Evolutionary conservation across 2,329 filamentous ascomycete genomes (phyloP), one percentile per base, ranked within the genome.

Genomic region (Penicillium janthinellum): DNA sequence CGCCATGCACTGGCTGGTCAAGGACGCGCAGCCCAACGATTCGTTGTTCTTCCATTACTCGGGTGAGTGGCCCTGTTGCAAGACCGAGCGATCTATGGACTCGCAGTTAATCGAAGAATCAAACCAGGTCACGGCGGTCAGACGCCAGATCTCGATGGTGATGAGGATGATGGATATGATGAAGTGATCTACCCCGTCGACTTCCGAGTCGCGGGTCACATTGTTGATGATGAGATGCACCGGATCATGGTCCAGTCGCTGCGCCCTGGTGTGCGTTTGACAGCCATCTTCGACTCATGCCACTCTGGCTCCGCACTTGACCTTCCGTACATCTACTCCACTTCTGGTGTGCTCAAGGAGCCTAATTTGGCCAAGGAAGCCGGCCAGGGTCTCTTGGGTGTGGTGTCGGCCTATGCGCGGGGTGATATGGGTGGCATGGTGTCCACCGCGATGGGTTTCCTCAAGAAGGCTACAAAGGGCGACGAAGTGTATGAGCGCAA

Each of bases 21-120:
- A 96, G 78, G 93, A 96, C 72, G 93, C 94, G 4, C 86, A 86
- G 59, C 90, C 92, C 0, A 96, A 97, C 73, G 94, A 98, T 74
- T 96, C 94, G 4, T 84, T 98, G 6, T 98, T 98, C 79, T 97
- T 98, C 81, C 94, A 98, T 78, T 98, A 96, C 76, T 96, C 93
- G 41, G 92, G 90, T 92, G 78, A 67, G 85, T 73, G n/a, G 5
- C 15, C 1, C 25, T 22, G 39, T 6, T 22, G 12, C 11, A 15
- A 12, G 28, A 5, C 15, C 7, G 28, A 25, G n/a, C 17, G n/a
- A 11, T 14, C 41, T 7, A 34, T 38, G 28, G 8, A 15, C 31
- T 31, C n/a, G 49, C 45, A 35, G 37, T 58, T 64, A 56, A 71
- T 60, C 8, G 22, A 54, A 31, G 7, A 15, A 10, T 22, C 22